phyloP scores from a whole-genome alignment of 345 rosid species.

The Durio zibethinus region DNA sequence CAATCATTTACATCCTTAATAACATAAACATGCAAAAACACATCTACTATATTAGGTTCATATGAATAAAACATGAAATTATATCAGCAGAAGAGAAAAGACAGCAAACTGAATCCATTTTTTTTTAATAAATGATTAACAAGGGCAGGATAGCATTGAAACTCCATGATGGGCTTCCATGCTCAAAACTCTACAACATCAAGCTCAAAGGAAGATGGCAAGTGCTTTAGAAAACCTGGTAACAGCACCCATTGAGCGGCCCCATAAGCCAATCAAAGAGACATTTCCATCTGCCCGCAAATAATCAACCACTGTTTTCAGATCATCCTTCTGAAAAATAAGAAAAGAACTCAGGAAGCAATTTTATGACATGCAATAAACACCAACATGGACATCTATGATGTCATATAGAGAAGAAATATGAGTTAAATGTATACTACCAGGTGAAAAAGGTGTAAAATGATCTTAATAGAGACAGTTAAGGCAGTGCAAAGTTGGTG shows the following conservation, averaged over 20 bases:
- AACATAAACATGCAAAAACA: slow-evolving; percentile 4
- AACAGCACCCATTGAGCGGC: slow-evolving; percentile 96
- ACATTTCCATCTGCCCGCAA: slow-evolving; percentile 83
- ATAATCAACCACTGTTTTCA: slow-evolving; percentile 76
- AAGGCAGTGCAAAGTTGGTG: background rate
- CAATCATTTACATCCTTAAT: slow-evolving; percentile 15
- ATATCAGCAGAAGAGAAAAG: background rate
- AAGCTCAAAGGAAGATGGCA: slow-evolving; percentile 11
- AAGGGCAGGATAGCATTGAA: background rate
- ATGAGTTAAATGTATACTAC: background rate
- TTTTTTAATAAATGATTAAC: background rate
- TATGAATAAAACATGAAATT: background rate
- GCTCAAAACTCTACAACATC: slow-evolving; percentile 8
- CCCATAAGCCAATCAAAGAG: slow-evolving; percentile 93
- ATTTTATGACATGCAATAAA: slow-evolving; percentile 3
- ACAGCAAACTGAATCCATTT: background rate
- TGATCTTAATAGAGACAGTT: background rate
- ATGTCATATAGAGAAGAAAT: background rate
- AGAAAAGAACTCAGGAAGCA: slow-evolving; percentile 20
- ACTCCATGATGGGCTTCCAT: background rate
- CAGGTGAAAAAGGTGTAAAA: background rate
- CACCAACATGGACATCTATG: background rate
- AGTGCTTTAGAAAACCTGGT: slow-evolving; percentile 55
- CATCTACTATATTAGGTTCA: background rate
- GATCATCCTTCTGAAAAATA: slow-evolving; percentile 76